Evolutionary conservation across 225 moss, liverwort and hornwort genomes (phyloP).

Genomic region (Thuidium tamariscinum): DNA sequence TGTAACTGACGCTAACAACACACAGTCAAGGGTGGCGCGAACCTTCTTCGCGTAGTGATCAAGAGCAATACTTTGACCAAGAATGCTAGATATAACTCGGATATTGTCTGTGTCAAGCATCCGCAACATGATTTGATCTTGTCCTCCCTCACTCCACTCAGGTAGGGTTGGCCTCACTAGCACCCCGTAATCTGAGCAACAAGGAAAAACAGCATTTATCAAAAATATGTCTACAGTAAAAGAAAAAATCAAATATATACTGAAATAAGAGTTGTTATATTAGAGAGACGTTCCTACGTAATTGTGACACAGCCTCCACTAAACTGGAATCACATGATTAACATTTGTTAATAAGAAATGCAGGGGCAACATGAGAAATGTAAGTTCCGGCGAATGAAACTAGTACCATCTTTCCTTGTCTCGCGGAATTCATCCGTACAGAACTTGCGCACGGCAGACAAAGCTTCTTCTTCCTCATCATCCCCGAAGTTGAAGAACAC

Average conservation of each 20-base stretch:
- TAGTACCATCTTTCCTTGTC: constrained; percentile 76
- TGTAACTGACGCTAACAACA: neutral
- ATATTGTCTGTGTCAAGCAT: constrained; percentile 94
- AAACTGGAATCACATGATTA: neutral
- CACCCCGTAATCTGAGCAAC: constrained; percentile 75
- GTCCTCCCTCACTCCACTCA: constrained; percentile 94
- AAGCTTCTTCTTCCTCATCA: constrained; percentile 80
- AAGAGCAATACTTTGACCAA: constrained; percentile 96
- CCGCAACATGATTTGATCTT: constrained; percentile 86
- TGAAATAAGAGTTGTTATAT: neutral
- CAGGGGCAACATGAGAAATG: neutral
- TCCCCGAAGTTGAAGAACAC: constrained; percentile 98
- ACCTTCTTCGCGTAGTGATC: constrained; percentile 99
- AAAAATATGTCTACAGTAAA: neutral
- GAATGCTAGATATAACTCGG: constrained; percentile 91
- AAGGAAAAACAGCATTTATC: neutral
- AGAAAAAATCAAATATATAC: neutral
- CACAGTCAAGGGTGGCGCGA: neutral
- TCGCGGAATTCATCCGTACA: constrained; percentile 83
- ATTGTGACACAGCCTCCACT: neutral
- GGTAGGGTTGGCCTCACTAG: constrained; percentile 71
- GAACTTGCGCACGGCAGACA: constrained; percentile 75
- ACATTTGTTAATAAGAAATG: neutral
- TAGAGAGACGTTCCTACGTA: neutral
- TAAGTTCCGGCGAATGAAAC: neutral